Base-by-base conservation (phyloP, 2,329 filamentous ascomycete species). In the Aspergillus flavus region DNA sequence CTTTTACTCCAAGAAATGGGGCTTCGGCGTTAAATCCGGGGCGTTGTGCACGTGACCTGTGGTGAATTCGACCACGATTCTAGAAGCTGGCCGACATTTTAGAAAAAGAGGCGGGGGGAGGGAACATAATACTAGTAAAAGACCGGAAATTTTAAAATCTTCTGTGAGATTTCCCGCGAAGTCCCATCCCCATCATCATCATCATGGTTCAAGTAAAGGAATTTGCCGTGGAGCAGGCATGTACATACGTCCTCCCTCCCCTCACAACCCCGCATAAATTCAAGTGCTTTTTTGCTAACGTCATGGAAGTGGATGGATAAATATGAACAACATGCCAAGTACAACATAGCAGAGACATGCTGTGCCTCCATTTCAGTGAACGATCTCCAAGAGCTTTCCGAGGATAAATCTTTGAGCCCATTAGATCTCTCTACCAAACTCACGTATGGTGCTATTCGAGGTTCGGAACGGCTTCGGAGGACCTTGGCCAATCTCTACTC, bases 261-360 rank as follows among this genome's bases (percentile, higher is more conserved):
- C 89, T 19, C 12, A 45, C 19, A 73, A 81, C 56, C 62, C 43
- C 57, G 39, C 60, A 63, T 45, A 23, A 28, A 48, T 16, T 52
- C 26, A 26, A 16, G n/a, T 36, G 39, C 0, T 92, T 93, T 93
- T 92, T 93, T 30, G 50, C 32, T 16, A 26, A 57, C 53, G 39
- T 26, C 30, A 50, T 32, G 6, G 9, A 36, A 87, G 84, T 87
- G 85, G 84, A 86, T 86, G 84, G 83, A 86, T 72, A 75, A 79
- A 43, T 79, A 85, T 69, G 84, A 86, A 67, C 80, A 77, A 1
- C 78, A 78, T 52, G 81, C 81, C 68, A 84, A 83, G 65, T 84
- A 85, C 75, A 94, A 96, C 76, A 85, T 94, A 56, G 90, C 91
- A 61, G 91, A 94, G 77, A 94, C 91, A 0, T 94, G 91, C 72